Percentiles rank a stretch among this genome's conserved stretches.
phyloP scores from a whole-genome alignment of 73 alveolate species.

The Paramecium biaurelia region DNA sequence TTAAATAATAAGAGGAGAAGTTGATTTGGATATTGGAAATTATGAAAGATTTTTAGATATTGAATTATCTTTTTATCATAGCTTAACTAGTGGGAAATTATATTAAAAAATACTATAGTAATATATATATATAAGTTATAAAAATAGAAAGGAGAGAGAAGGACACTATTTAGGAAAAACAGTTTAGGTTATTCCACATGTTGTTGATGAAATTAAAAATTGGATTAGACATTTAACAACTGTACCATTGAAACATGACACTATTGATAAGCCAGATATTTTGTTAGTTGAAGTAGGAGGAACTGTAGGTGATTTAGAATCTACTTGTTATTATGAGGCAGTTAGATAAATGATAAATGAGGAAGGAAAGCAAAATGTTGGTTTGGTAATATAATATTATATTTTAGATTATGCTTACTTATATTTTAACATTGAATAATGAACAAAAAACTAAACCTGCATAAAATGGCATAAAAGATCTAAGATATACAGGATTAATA shows the following conservation, averaged over 20 bases:
- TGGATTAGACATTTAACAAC: constrained; percentile 39
- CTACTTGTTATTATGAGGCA: constrained; percentile 68
- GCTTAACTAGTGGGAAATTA: constrained; percentile 73
- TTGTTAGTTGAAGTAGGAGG: constrained; percentile 80
- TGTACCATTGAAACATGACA: background rate
- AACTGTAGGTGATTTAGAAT: constrained; percentile 78
- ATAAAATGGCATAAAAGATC: constrained; percentile 71
- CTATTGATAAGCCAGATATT: constrained; percentile 50
- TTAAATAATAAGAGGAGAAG: constrained; percentile 62
- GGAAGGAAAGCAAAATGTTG: constrained; percentile 60
- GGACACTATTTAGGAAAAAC: constrained; percentile 79
- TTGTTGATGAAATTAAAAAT: constrained; percentile 67
- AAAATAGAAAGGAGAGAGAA: constrained; percentile 59
- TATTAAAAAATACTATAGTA: constrained; percentile 47
- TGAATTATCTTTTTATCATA: constrained; percentile 63
- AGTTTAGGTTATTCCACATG: constrained; percentile 77
- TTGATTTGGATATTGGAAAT: constrained; percentile 78
- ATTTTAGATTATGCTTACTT: constrained; percentile 43
- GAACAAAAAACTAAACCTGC: constrained; percentile 76
- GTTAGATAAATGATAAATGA: constrained; percentile 59
- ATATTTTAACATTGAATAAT: constrained; percentile 54
- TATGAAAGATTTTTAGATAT: constrained; percentile 72
- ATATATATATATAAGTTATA: background rate
- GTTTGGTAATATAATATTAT: constrained; percentile 26
- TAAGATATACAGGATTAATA: constrained; percentile 64